Percentiles rank a stretch among this genome's conserved stretches.
Conservation (phyloP, 768 basidiomycete species). For the Lactarius akahatsu region DNA sequence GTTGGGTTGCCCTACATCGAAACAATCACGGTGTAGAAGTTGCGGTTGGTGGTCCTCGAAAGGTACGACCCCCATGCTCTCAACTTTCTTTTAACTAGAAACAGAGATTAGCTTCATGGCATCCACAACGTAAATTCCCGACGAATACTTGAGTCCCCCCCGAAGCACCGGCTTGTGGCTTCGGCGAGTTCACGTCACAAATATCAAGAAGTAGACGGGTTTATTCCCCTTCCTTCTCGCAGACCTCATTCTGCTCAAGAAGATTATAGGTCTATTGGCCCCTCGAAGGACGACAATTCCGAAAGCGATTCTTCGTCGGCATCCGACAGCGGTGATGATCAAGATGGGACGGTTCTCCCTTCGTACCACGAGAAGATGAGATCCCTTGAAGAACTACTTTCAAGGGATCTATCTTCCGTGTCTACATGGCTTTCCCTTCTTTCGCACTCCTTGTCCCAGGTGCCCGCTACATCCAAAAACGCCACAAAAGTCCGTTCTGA, state of each 20-base stretch:
- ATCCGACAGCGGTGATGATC: conserved; percentile 19
- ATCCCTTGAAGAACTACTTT: conserved; percentile 55
- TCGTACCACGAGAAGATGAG: conserved; percentile 61
- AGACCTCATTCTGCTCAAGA: conserved; percentile 37
- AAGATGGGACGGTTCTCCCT: conserved; percentile 8
- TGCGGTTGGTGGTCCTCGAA: conserved; percentile 18
- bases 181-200: conserved; percentile 41
- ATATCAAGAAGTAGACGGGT: conserved; percentile 66
- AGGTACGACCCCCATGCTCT: conserved; percentile 34
- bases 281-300: conserved; percentile 36
- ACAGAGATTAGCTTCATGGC: conserved; percentile 39
- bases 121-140: conserved; percentile 57
- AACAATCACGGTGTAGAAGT: conserved; percentile 24
- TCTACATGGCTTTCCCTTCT: conserved; percentile 64
- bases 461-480: conserved; percentile 67
- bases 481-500: conserved; percentile 66
- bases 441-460: conserved; percentile 57
- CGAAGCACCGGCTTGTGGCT: conserved; percentile 48
- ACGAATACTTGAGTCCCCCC: conserved; percentile 52
- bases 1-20: conserved; percentile 21
- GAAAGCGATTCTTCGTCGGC: conserved; percentile 38
- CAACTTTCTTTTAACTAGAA: conserved; percentile 12
- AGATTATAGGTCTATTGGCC: conserved; percentile 51
- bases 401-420: conserved; percentile 50
- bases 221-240: conserved; percentile 55